Conservation (phyloP, 345 rosid genomes). For the Rubroshorea leprosula region DNA sequence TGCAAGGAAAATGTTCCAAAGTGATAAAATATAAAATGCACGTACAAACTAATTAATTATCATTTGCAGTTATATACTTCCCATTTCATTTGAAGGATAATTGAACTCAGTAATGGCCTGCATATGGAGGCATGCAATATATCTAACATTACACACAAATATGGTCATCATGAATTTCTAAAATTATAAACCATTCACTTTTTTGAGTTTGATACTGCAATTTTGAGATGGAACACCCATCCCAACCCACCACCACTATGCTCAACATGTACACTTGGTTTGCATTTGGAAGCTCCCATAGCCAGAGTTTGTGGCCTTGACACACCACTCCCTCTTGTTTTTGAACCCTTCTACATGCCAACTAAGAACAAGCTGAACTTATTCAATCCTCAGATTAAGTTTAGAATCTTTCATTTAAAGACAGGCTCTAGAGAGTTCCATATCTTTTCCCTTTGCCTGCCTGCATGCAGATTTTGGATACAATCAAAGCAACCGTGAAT, state of each 20-base stretch:
- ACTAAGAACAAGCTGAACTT: constrained; percentile 65
- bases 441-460: background rate
- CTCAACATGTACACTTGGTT: background rate
- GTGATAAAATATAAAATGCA: too few species aligned
- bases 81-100: too few species aligned
- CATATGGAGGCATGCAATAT: too few species aligned
- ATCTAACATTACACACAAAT: too few species aligned
- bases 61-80: too few species aligned
- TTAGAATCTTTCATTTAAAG: background rate
- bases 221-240: too few species aligned
- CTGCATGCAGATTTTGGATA: constrained; percentile 67
- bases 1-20: background rate
- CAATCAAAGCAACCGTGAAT: constrained; percentile 67
- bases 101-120: too few species aligned
- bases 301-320: constrained; percentile 84
- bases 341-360: constrained; percentile 88
- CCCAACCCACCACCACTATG: too few species aligned
- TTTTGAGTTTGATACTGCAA: too few species aligned
- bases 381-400: background rate
- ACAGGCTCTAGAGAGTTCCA: background rate
- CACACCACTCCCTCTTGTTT: constrained; percentile 89
- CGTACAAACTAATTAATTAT: too few species aligned
- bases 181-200: too few species aligned
- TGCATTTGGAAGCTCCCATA: constrained; percentile 88
- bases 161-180: too few species aligned